Base-by-base conservation (phyloP, 331 rosid genomes). In the Cydonia oblonga region DNA sequence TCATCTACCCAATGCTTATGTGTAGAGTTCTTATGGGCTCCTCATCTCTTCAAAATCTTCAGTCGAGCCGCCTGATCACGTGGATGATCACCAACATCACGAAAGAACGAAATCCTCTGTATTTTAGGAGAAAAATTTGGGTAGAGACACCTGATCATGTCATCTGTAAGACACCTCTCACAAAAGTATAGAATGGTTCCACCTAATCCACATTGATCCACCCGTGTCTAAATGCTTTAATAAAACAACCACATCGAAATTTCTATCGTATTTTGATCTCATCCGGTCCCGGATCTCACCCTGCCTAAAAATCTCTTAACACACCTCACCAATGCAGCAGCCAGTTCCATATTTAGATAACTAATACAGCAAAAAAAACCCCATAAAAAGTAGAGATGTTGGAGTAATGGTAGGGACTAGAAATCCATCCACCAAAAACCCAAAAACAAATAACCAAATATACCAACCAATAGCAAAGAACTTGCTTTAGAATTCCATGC, bases 401-500 rank as follows among this genome's bases (percentile, higher is more conserved):
- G 82, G 71, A 72, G 75, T 75, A 68, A 76, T 66, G 78, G 88
- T 70, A 72, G 80, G 80, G 83, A 83, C 73, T 76, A 64, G 68
- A 62, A 76, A 74, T 53, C 77, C 58, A 69, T 44, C 22, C 22
- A n/a, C 19, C 28, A 69, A 64, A 75, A 54, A 22, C 1, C 44
- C 44, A n/a, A 29, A 58, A 25, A 32, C 53, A 62, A 73, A 22
- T 18, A 68, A 86, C 75, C 49, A 84, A 42, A 42, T 4, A 42
- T 12, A 86, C 72, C 51, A 86, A 81, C 68, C 82, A 81, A 71
- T 9, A 12, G 62, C 59, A 75, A 46, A 72, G 72, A 42, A 40
- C 66, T 42, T 29, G 79, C 96, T 87, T 87, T 89, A 84, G 87
- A 87, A 85, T 84, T 87, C 90, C 81, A 86, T 75, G 90, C 86